These are phyloP conservation scores for Borovskyia barvae DNA, from an alignment of 208 protist species.

Conservation along the genomic window DNA sequence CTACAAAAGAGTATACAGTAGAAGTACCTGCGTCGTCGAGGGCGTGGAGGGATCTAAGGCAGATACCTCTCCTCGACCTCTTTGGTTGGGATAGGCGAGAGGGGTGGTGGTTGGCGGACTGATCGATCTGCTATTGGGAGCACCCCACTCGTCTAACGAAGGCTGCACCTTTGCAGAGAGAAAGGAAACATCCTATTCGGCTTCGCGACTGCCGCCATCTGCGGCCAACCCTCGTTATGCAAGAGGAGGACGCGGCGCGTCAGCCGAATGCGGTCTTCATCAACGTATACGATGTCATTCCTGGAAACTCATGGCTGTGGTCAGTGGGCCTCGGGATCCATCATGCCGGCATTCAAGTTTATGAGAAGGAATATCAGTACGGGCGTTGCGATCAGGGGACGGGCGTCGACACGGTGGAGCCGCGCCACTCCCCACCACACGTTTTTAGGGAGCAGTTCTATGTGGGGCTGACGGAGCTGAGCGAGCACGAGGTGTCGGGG, in stretches of 20 bases:
- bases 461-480: constrained; percentile 54
- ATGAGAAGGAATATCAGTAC: constrained; percentile 65
- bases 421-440: constrained; percentile 50
- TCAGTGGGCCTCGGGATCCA: constrained; percentile 59
- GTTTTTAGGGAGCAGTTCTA: constrained; percentile 72
- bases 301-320: constrained; percentile 43
- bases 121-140: too few species aligned
- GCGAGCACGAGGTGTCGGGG: constrained; percentile 24
- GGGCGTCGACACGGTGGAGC: constrained; percentile 41
- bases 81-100: too few species aligned
- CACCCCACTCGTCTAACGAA: too few species aligned
- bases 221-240: background rate
- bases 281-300: constrained; percentile 72
- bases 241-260: constrained; percentile 7
- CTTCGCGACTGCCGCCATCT: background rate
- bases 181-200: too few species aligned
- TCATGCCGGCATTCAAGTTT: constrained; percentile 74
- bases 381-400: constrained; percentile 38
- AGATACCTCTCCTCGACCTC: constrained; percentile 7
- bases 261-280: constrained; percentile 56
- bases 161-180: too few species aligned
- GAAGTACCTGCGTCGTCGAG: too few species aligned
- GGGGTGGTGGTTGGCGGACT: too few species aligned
- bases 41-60: too few species aligned
- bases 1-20: too few species aligned